Base-by-base conservation (phyloP, 306 rosid species). In the Morella rubra region DNA sequence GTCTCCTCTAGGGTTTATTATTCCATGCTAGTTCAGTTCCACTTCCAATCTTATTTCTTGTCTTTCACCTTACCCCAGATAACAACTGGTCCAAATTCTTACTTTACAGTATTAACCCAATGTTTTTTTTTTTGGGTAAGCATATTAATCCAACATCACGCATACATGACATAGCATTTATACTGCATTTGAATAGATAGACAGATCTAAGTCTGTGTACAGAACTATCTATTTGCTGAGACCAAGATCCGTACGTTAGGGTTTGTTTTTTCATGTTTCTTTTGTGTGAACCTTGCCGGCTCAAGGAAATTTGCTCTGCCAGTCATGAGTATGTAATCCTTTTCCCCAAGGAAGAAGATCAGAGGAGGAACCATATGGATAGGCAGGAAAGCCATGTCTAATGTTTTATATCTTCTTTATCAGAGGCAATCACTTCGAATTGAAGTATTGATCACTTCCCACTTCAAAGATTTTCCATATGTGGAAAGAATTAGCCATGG, bases 21-120 rank as follows among this genome's bases (percentile, higher is more conserved):
- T 42, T 44, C 20, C 71, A 65, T 65, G 70, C 70, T 15, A 40
- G 47, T 65, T 40, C 9, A 58, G 40, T 41, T 65, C 70, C 70
- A 41, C 47, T 40, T 65, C 71, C 15, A 49, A 66, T 42, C 50
- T 66, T 62, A 1, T 42, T 16, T 66, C 46, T 42, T 41, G 42
- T 66, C 71, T 42, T 66, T 42, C 71, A 66, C 71, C 65, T 42
- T 66, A 42, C 71, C 50, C 50, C 71, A 66, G 50, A 66, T 42
- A 42, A 9, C 15, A 66, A 66, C 71, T 18, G 71, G 50, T 42
- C 15, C 22, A 37, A 40, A 16, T 37, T 62, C 69, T 62, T 62
- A 37, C 69, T 32, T 37, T 37, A 37, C 46, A 37, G 16, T 49
- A 49, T 5, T 42, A 1, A 18, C 10, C 32, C 71, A 49, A 66